Evolutionary conservation across 805 yeast genomes (phyloP).

Genomic region (Yamadazyma olivae): DNA sequence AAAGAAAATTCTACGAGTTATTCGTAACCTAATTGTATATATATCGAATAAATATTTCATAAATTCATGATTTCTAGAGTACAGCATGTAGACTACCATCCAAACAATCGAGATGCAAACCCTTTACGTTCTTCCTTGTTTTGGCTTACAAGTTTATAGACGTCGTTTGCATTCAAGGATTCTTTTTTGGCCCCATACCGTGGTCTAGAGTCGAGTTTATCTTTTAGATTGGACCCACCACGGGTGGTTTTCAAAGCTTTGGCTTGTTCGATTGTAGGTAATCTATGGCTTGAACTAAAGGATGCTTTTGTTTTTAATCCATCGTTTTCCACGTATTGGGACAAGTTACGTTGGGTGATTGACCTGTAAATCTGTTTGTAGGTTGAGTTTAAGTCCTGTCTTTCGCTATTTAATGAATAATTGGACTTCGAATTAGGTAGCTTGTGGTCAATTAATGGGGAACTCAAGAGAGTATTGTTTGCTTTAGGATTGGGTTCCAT

Average conservation of each 20-base stretch:
- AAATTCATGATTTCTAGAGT: too few relatives aligned
- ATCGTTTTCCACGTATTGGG: constrained; percentile 12
- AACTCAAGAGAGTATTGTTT: not conserved
- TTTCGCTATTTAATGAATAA: constrained; percentile 19
- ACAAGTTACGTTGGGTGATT: constrained; percentile 31
- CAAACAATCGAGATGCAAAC: constrained; percentile 32
- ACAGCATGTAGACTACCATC: constrained; percentile 29
- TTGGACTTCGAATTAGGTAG: constrained; percentile 18
- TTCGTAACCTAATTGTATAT: constrained; percentile 7
- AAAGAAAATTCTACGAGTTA: not conserved
- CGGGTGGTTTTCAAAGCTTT: constrained; percentile 4
- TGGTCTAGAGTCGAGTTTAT: not conserved
- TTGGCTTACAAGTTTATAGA: too few relatives aligned
- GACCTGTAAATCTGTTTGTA: constrained; percentile 35
- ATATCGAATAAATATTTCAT: constrained; percentile 7
- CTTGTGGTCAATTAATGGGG: constrained; percentile 10
- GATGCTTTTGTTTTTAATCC: constrained; percentile 11
- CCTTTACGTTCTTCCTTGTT: constrained; percentile 13
- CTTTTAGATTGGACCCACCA: too few relatives aligned
- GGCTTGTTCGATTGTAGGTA: constrained; percentile 15
- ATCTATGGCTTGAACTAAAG: constrained; percentile 8
- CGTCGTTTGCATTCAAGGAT: too few relatives aligned
- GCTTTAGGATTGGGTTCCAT: constrained; percentile 41
- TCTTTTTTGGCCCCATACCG: constrained; percentile 3
- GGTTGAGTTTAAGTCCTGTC: constrained; percentile 24